A percentile compares a stretch with the other conserved stretches of the same genome.
Conservation (phyloP, 2,329 filamentous ascomycete species). For the Exophiala sp. region DNA sequence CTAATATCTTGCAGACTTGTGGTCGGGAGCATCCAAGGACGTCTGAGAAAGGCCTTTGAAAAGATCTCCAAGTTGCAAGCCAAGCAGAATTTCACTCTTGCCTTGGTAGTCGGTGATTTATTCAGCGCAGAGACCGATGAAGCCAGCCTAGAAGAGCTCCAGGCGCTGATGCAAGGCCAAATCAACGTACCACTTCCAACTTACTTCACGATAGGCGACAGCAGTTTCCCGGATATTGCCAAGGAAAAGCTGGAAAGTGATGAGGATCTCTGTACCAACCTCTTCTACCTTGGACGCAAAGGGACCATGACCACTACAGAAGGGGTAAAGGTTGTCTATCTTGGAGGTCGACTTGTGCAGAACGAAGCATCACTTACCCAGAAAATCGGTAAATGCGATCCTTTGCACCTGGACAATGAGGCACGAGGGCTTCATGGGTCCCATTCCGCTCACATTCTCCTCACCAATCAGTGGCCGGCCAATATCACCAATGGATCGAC, state of each 20-base stretch:
- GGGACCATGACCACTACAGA: slow-evolving; percentile 84
- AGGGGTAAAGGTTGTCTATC: slow-evolving; percentile 76
- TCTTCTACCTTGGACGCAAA: slow-evolving; percentile 82
- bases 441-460: slow-evolving; percentile 73
- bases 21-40: slow-evolving; percentile 74
- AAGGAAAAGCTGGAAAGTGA: slow-evolving; percentile 67
- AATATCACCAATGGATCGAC: slow-evolving; percentile 65
- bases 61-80: slow-evolving; percentile 75
- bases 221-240: slow-evolving; percentile 64
- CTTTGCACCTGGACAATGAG: slow-evolving; percentile 71
- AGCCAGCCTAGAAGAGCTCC: slow-evolving; percentile 48
- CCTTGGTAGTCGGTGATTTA: slow-evolving; percentile 75
- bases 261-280: slow-evolving; percentile 75
- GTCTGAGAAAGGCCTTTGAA: slow-evolving; percentile 66
- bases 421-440: slow-evolving; percentile 69
- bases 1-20: slow-evolving; percentile 50
- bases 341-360: slow-evolving; percentile 63
- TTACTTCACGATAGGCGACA: slow-evolving; percentile 79
- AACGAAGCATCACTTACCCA: slow-evolving; percentile 57
- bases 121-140: slow-evolving; percentile 53
- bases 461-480: slow-evolving; percentile 82
- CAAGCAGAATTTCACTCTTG: slow-evolving; percentile 84
- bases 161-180: slow-evolving; percentile 63
- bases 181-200: slow-evolving; percentile 72
- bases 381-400: slow-evolving; percentile 67